A percentile compares a stretch with the other conserved stretches of the same genome.
These are phyloP conservation scores for Flueggea neowawraea DNA, from an alignment of 441 rosid species.

Conservation along the genomic window DNA sequence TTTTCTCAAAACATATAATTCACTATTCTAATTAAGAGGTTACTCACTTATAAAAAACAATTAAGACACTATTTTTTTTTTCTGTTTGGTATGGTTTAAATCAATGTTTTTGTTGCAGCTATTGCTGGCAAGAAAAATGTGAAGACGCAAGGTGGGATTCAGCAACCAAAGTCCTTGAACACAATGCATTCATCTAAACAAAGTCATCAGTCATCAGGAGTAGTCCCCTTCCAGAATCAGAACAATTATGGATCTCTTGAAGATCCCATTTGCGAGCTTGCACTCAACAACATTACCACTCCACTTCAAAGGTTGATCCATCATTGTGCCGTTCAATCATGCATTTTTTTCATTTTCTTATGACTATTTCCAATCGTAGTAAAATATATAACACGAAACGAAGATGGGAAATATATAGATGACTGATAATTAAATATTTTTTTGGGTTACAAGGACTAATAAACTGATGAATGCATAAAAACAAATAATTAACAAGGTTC, in stretches of 20 bases:
- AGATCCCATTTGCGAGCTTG: background rate
- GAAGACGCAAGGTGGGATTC: background rate
- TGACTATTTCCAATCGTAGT: background rate
- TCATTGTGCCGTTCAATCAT: background rate
- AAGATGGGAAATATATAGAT: too few species aligned
- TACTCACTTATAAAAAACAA: too few species aligned
- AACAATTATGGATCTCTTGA: background rate
- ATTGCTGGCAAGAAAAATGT: constrained; percentile 18
- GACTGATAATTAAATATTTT: too few species aligned
- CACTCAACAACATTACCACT: background rate
- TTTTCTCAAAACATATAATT: too few species aligned
- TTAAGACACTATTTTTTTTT: background rate
- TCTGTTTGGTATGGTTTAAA: background rate
- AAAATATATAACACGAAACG: too few species aligned
- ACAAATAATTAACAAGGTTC: too few species aligned
- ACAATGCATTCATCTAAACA: too few species aligned
- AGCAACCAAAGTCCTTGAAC: constrained; percentile 1
- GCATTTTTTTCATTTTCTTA: background rate
- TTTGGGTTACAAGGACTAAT: too few species aligned
- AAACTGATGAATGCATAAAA: too few species aligned
- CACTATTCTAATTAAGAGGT: too few species aligned
- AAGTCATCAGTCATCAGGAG: constrained; percentile 1
- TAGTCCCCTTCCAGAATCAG: background rate
- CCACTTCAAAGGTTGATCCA: background rate
- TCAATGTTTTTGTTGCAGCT: constrained; percentile 13